Conservation (phyloP, 768 basidiomycete genomes). For the Suillus weaverae region DNA sequence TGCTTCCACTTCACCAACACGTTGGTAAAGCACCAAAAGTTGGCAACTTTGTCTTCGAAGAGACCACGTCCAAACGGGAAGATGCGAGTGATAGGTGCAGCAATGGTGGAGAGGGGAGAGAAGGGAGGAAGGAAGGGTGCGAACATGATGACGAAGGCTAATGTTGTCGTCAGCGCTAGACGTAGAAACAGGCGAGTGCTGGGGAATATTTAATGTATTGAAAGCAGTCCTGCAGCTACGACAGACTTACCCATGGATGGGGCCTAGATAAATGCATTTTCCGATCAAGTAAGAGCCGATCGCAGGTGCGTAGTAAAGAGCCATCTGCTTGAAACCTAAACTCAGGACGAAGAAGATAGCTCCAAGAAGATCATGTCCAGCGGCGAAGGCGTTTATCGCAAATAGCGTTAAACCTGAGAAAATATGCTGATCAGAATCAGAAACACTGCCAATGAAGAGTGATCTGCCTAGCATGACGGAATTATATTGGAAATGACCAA, state of each 20-base stretch:
- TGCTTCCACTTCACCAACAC: conserved; percentile 77
- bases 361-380: conserved; percentile 69
- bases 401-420: conserved; percentile 64
- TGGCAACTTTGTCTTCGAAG: conserved; percentile 96
- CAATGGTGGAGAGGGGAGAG: conserved; percentile 46
- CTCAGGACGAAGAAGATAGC: conserved; percentile 82
- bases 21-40: conserved; percentile 96
- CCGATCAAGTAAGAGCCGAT: conserved; percentile 89
- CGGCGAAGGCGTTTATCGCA: conserved; percentile 68
- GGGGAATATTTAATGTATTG: conserved; percentile 9
- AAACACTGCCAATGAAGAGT: background rate
- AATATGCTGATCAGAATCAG: background rate
- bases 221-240: background rate
- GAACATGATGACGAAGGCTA: conserved; percentile 71
- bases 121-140: conserved; percentile 78
- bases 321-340: conserved; percentile 95
- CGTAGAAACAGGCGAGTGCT: conserved; percentile 60
- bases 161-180: conserved; percentile 59
- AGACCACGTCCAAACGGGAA: conserved; percentile 91
- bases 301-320: conserved; percentile 89
- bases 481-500: conserved; percentile 96
- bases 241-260: conserved; percentile 57
- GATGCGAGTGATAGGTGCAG: conserved; percentile 74
- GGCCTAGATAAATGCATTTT: conserved; percentile 85
- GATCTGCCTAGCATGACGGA: conserved; percentile 84